These are phyloP conservation scores for Phytophthora capsici DNA, from an alignment of 352 stramenopile genomes.

Conservation along the genomic window DNA sequence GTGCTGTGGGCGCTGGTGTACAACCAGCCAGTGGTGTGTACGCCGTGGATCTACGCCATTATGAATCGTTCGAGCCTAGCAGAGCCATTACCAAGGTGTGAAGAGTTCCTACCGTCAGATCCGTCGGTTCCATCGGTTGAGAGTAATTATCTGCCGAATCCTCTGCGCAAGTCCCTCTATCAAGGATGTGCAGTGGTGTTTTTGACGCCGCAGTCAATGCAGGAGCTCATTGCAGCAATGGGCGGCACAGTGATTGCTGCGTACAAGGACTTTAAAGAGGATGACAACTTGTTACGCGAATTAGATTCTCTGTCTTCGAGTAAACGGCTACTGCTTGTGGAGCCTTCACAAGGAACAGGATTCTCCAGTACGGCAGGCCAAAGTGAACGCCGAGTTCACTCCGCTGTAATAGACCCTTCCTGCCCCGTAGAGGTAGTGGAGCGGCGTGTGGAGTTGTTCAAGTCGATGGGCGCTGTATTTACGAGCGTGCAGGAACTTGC, in stretches of 20 bases:
- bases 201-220: slow-evolving; percentile 74
- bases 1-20: slow-evolving; percentile 88
- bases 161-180: slow-evolving; percentile 80
- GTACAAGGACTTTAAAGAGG: slow-evolving; percentile 59
- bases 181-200: slow-evolving; percentile 78
- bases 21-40: slow-evolving; percentile 85
- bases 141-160: slow-evolving; percentile 77
- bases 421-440: slow-evolving; percentile 48
- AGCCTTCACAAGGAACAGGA: slow-evolving; percentile 52
- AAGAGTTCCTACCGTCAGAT: slow-evolving; percentile 74
- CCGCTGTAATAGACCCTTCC: slow-evolving; percentile 4
- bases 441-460: slow-evolving; percentile 65
- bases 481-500: slow-evolving; percentile 84
- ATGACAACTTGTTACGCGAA: slow-evolving; percentile 61
- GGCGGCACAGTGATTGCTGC: slow-evolving; percentile 67
- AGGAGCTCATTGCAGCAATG: slow-evolving; percentile 80
- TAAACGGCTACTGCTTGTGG: slow-evolving; percentile 70
- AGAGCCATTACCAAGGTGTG: slow-evolving; percentile 75
- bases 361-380: slow-evolving; percentile 64
- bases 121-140: slow-evolving; percentile 60
- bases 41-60: slow-evolving; percentile 83
- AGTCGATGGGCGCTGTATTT: slow-evolving; percentile 68
- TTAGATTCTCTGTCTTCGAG: slow-evolving; percentile 56
- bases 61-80: slow-evolving; percentile 76
- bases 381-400: slow-evolving; percentile 45